phyloP scores from a whole-genome alignment of 129 eudicot species.

The Centella asiatica region DNA sequence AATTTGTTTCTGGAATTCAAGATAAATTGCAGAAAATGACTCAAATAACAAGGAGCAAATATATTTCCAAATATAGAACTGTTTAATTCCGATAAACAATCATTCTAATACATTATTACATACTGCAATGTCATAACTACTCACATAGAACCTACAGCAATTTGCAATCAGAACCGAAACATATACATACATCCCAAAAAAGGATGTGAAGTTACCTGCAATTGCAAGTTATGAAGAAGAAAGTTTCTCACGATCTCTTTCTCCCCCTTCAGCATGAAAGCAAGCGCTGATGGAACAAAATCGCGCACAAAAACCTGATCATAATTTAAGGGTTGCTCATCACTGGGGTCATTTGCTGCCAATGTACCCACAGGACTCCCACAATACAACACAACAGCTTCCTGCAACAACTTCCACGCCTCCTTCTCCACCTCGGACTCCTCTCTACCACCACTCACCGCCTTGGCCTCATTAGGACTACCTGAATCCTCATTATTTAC shows the following conservation, averaged over 20 bases:
- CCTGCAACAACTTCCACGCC: conserved; percentile 80
- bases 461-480: background rate
- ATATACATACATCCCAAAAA: background rate
- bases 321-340: conserved; percentile 65
- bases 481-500: conserved; percentile 11
- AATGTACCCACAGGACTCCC: conserved; percentile 81
- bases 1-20: too few species aligned
- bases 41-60: too few species aligned
- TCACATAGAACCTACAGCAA: background rate
- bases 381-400: conserved; percentile 66
- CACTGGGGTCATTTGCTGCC: conserved; percentile 85
- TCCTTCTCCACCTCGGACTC: conserved; percentile 74
- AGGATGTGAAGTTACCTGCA: conserved; percentile 39
- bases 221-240: conserved; percentile 75
- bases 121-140: background rate
- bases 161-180: background rate
- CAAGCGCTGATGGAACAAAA: conserved; percentile 83
- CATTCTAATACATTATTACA: background rate
- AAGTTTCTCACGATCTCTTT: conserved; percentile 67
- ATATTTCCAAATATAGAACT: too few species aligned
- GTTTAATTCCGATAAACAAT: too few species aligned
- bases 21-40: too few species aligned
- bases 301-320: conserved; percentile 91
- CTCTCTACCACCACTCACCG: conserved; percentile 7
- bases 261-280: conserved; percentile 85